A percentile compares a stretch with the other conserved stretches of the same genome.
These are phyloP conservation scores for Plectosphaerella sp. DNA, from an alignment of 2,329 filamentous ascomycete species.

Conservation along the genomic window DNA sequence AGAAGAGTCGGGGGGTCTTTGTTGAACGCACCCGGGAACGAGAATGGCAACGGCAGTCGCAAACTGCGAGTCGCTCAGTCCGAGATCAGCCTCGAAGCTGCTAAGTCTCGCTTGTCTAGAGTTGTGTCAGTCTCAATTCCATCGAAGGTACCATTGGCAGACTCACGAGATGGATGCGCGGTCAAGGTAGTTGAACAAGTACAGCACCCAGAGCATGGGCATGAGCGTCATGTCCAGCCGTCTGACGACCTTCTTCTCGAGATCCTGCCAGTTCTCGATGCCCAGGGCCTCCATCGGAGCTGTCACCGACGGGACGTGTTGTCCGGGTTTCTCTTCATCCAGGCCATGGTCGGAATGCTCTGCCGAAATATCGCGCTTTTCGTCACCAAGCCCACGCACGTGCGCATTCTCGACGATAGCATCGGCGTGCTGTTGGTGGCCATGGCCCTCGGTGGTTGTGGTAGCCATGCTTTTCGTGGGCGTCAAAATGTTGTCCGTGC, in stretches of 20 bases:
- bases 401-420: background rate
- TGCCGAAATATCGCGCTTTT: background rate
- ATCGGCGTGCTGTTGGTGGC: background rate
- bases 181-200: slow-evolving; percentile 17
- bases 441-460: background rate
- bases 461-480: background rate
- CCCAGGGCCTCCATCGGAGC: slow-evolving; percentile 14
- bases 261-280: slow-evolving; percentile 12
- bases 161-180: slow-evolving; percentile 10
- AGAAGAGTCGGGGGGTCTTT: too few species aligned
- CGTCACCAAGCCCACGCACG: background rate
- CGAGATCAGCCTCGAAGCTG: slow-evolving; percentile 2
- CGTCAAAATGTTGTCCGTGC: too few species aligned
- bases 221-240: slow-evolving; percentile 15
- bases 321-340: background rate
- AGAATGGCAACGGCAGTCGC: slow-evolving; percentile 8
- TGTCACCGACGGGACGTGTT: background rate
- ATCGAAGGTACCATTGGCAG: background rate
- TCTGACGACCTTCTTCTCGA: slow-evolving; percentile 14
- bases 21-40: slow-evolving; percentile 2
- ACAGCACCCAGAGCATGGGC: slow-evolving; percentile 28
- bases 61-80: slow-evolving; percentile 1
- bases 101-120: slow-evolving; percentile 3
- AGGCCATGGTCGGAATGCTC: background rate
- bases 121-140: background rate